A percentile compares a stretch with the other conserved stretches of the same genome.
Conservation (phyloP, 176 grass and related monocot genomes). For the Musa acuminata region DNA sequence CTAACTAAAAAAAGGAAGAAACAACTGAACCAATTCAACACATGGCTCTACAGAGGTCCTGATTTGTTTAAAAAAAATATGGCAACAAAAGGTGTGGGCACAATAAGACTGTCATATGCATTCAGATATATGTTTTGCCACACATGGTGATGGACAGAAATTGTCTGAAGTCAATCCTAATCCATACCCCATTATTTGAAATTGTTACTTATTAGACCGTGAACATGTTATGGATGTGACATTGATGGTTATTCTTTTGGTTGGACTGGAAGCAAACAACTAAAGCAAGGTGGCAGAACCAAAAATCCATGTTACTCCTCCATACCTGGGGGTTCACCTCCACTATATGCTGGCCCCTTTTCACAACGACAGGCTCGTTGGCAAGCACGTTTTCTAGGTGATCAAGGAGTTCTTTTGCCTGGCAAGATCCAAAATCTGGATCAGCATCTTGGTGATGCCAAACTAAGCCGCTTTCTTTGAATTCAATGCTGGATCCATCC, state of each 20-base stretch:
- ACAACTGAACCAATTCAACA: constrained; percentile 14
- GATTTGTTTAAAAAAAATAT: no score
- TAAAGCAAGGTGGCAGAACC: constrained; percentile 12
- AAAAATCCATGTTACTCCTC: background rate
- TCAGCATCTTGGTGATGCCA: constrained; percentile 88
- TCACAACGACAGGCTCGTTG: constrained; percentile 85
- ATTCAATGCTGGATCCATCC: constrained; percentile 62
- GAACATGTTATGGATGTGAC: background rate
- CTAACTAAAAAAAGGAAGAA: background rate
- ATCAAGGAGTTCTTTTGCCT: constrained; percentile 87
- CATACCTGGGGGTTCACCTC: constrained; percentile 91
- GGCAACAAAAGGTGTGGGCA: no score
- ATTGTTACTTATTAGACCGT: constrained; percentile 15
- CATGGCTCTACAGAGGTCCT: background rate
- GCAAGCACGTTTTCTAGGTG: constrained; percentile 83
- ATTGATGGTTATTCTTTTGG: background rate
- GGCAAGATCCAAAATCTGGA: constrained; percentile 90
- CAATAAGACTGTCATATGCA: background rate
- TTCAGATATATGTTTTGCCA: background rate
- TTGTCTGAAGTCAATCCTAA: constrained; percentile 45
- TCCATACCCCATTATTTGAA: constrained; percentile 31
- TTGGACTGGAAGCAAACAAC: background rate
- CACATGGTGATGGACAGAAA: constrained; percentile 15
- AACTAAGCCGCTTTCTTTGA: constrained; percentile 69
- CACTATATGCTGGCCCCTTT: constrained; percentile 83